Conservation (phyloP, 257 asterid genomes). For the Agastache rugosa region DNA sequence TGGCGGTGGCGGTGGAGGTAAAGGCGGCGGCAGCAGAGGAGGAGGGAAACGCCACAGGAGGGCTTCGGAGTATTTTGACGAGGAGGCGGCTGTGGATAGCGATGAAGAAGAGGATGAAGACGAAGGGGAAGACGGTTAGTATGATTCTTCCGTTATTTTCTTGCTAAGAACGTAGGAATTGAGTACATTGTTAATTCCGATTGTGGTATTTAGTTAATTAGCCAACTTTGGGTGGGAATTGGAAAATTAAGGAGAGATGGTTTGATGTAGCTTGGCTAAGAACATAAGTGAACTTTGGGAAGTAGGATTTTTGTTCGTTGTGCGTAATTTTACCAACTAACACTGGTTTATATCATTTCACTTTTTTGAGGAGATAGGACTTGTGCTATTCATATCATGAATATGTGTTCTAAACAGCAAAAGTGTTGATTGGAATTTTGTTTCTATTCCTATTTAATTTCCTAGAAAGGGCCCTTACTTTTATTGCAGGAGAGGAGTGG, state of each 20-base stretch:
- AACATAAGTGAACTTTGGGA: constrained; percentile 21
- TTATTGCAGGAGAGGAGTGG: constrained; percentile 1
- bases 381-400: neutral
- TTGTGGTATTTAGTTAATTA: constrained; percentile 6
- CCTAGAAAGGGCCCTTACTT: constrained; percentile 3
- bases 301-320: neutral
- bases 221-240: neutral
- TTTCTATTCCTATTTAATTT: neutral
- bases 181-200: neutral
- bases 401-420: neutral
- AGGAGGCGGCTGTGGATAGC: constrained; percentile 80
- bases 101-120: constrained; percentile 96
- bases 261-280: constrained; percentile 14
- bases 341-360: neutral
- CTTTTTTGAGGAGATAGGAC: neutral
- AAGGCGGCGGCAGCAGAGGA: constrained; percentile 41
- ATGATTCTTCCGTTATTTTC: constrained; percentile 10
- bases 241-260: constrained; percentile 19
- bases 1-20: constrained; percentile 42
- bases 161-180: neutral
- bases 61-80: constrained; percentile 67
- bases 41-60: constrained; percentile 50
- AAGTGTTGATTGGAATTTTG: neutral
- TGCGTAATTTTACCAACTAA: constrained; percentile 3
- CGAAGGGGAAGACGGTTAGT: constrained; percentile 92